Conservation (phyloP, 371 early-diverging fungal species). For the Syncephalastrum sp. region DNA sequence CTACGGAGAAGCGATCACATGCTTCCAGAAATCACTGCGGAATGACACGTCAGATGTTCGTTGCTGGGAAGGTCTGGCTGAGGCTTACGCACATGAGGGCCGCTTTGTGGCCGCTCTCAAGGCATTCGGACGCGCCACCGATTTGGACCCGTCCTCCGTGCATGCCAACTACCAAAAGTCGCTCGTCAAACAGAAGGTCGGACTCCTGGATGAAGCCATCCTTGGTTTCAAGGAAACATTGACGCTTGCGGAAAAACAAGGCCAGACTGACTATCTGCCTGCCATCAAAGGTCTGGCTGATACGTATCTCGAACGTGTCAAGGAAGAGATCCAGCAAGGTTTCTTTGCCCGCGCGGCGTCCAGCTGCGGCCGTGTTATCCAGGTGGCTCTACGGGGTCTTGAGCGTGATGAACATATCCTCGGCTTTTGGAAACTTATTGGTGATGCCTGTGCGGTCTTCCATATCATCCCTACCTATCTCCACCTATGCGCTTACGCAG, state of each 20-base stretch:
- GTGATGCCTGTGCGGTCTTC: slow-evolving; percentile 63
- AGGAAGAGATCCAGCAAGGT: slow-evolving; percentile 65
- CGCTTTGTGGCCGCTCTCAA: slow-evolving; percentile 80
- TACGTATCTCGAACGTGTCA: slow-evolving; percentile 62
- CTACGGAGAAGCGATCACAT: slow-evolving; percentile 65
- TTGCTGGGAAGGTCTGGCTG: slow-evolving; percentile 89
- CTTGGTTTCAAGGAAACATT: slow-evolving; percentile 51
- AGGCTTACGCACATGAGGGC: slow-evolving; percentile 83
- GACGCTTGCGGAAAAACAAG: slow-evolving; percentile 36
- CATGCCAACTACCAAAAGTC: slow-evolving; percentile 59
- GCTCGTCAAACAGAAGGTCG: slow-evolving; percentile 62
- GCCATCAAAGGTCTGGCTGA: slow-evolving; percentile 65
- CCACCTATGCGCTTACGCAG: slow-evolving; percentile 38
- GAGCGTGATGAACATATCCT: slow-evolving; percentile 35
- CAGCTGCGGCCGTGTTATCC: slow-evolving; percentile 52
- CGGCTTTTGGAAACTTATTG: slow-evolving; percentile 70
- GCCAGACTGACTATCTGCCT: slow-evolving; percentile 44
- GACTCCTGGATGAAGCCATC: slow-evolving; percentile 64
- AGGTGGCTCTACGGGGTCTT: slow-evolving; percentile 27
- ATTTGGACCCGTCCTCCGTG: slow-evolving; percentile 58
- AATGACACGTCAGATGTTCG: slow-evolving; percentile 60
- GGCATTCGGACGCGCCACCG: slow-evolving; percentile 74
- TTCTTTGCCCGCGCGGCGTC: slow-evolving; percentile 73
- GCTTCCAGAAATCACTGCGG: slow-evolving; percentile 84
- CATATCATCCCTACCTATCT: slow-evolving; percentile 49